These are phyloP conservation scores for Suillus bovinus DNA, from an alignment of 768 basidiomycete genomes.

Conservation along the genomic window DNA sequence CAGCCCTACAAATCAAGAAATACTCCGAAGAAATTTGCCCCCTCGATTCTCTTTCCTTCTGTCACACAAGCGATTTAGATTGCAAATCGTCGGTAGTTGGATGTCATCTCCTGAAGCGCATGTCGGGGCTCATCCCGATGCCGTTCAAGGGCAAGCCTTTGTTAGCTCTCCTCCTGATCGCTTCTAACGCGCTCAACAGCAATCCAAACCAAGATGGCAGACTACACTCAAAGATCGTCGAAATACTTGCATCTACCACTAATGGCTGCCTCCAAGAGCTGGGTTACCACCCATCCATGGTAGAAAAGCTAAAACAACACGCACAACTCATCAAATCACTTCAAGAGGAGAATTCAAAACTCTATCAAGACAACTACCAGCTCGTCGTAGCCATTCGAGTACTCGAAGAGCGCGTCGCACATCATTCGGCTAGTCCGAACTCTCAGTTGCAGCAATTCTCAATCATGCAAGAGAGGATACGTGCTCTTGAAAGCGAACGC, in stretches of 20 bases:
- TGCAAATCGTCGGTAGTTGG: neutral
- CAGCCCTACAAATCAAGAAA: neutral
- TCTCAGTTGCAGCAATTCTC: slow-evolving; percentile 19
- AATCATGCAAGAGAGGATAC: slow-evolving; percentile 29
- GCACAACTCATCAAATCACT: slow-evolving; percentile 35
- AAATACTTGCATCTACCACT: slow-evolving; percentile 44
- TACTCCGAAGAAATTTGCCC: neutral
- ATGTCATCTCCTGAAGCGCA: neutral
- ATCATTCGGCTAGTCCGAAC: slow-evolving; percentile 19
- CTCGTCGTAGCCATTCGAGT: slow-evolving; percentile 28
- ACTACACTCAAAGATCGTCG: slow-evolving; percentile 38
- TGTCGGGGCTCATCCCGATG: neutral
- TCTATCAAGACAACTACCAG: slow-evolving; percentile 41
- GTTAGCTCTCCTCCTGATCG: neutral
- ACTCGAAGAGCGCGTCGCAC: slow-evolving; percentile 32
- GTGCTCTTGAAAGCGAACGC: slow-evolving; percentile 21
- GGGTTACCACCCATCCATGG: slow-evolving; percentile 46
- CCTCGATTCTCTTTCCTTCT: neutral
- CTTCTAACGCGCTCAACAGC: neutral
- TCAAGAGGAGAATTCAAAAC: slow-evolving; percentile 30
- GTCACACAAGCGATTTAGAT: neutral
- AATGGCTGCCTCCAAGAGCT: slow-evolving; percentile 49
- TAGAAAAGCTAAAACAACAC: slow-evolving; percentile 20
- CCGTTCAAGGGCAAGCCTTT: neutral
- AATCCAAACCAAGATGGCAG: neutral